Percentiles rank a stretch among this genome's conserved stretches.
These are phyloP conservation scores for Hypoxylon sp. DNA, from an alignment of 2,329 filamentous ascomycete genomes.

Conservation along the genomic window DNA sequence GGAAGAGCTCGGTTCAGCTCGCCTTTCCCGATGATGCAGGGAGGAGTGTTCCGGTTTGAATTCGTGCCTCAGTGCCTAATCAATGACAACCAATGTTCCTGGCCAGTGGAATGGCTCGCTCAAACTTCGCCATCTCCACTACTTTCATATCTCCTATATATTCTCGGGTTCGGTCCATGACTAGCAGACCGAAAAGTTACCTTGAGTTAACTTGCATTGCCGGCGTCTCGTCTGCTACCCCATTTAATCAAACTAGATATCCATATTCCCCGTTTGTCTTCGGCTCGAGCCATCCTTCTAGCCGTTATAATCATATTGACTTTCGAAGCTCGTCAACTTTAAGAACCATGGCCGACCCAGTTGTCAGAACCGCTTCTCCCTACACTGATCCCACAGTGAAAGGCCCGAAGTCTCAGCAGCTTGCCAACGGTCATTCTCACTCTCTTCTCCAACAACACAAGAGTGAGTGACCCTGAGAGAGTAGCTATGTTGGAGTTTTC, in stretches of 20 bases:
- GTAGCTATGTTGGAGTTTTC: neutral
- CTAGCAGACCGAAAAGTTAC: conserved; percentile 51
- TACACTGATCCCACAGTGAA: conserved; percentile 62
- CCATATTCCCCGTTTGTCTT: conserved; percentile 52
- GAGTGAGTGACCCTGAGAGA: conserved; percentile 44
- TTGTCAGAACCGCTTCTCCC: conserved; percentile 61
- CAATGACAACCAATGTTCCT: conserved; percentile 44
- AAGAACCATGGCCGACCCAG: conserved; percentile 59
- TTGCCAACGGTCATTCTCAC: conserved; percentile 55
- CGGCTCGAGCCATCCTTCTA: conserved; percentile 50
- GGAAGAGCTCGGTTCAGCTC: conserved; percentile 32
- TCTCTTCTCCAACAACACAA: conserved; percentile 50
- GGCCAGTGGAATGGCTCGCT: conserved; percentile 55
- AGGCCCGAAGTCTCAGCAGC: conserved; percentile 61
- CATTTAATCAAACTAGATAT: conserved; percentile 52
- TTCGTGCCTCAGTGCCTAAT: conserved; percentile 56
- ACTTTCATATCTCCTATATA: conserved; percentile 55
- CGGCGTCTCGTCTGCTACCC: conserved; percentile 51
- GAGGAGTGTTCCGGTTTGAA: conserved; percentile 55
- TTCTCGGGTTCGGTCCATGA: conserved; percentile 56
- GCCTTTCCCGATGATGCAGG: conserved; percentile 54
- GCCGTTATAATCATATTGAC: conserved; percentile 35
- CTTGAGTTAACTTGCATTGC: conserved; percentile 49
- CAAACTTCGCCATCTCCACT: conserved; percentile 53
- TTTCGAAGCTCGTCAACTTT: conserved; percentile 42